These are phyloP conservation scores for Penicillium lividum DNA, from an alignment of 495 filamentous ascomycete genomes.

Conservation along the genomic window DNA sequence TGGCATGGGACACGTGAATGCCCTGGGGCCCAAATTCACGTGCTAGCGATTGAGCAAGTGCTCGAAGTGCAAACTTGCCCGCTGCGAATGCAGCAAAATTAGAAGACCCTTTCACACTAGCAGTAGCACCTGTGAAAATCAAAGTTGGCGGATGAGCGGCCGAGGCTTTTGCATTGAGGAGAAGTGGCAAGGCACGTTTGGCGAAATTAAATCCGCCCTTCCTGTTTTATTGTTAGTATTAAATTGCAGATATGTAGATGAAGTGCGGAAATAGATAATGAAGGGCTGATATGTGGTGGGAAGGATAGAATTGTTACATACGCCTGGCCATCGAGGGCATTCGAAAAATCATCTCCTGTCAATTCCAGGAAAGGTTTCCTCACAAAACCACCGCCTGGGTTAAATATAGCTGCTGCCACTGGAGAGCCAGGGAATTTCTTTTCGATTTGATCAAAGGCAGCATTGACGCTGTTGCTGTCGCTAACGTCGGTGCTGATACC, in stretches of 20 bases:
- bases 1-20: conserved; percentile 81
- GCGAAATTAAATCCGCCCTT: conserved; percentile 79
- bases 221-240: conserved; percentile 35
- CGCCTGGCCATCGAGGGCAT: conserved; percentile 59
- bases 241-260: not conserved
- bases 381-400: conserved; percentile 68
- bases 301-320: conserved; percentile 37
- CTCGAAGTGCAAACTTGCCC: conserved; percentile 79
- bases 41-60: conserved; percentile 74
- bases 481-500: conserved; percentile 76
- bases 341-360: conserved; percentile 62
- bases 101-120: conserved; percentile 72
- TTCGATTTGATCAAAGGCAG: conserved; percentile 68
- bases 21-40: conserved; percentile 88
- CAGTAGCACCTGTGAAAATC: conserved; percentile 86
- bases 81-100: conserved; percentile 71
- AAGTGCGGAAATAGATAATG: too few relatives aligned
- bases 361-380: conserved; percentile 82
- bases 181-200: conserved; percentile 68
- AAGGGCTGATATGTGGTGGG: too few relatives aligned
- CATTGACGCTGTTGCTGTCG: conserved; percentile 58
- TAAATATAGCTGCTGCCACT: conserved; percentile 80
- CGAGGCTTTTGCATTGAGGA: conserved; percentile 58
- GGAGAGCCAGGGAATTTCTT: conserved; percentile 48
- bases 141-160: conserved; percentile 68